phyloP scores from a whole-genome alignment of 208 protist species.

The Vickermania spadyakhi region DNA sequence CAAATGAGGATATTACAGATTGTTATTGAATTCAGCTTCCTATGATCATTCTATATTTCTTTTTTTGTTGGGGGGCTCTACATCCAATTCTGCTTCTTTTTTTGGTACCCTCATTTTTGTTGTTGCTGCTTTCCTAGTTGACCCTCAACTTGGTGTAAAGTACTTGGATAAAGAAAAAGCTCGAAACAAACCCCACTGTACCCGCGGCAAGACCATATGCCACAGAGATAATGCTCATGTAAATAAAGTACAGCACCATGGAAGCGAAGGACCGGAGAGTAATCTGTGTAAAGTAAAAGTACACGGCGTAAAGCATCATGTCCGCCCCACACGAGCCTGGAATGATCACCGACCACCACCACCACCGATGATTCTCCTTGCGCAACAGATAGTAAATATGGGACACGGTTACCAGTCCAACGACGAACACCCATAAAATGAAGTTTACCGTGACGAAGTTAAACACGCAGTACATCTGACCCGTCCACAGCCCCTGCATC shows the following conservation, averaged over 20 bases:
- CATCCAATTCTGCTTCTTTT: too few relatives aligned
- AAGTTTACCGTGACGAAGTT: constrained; percentile 96
- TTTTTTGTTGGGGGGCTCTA: too few relatives aligned
- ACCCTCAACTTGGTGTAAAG: constrained; percentile 84
- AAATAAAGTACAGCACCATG: constrained; percentile 80
- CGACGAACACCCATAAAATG: constrained; percentile 93
- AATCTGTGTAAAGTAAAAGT: constrained; percentile 83
- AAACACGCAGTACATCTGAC: constrained; percentile 98
- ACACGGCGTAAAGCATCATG: constrained; percentile 89
- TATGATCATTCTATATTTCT: too few relatives aligned
- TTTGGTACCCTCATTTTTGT: too few relatives aligned
- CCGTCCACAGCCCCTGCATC: constrained; percentile 88
- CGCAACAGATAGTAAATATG: constrained; percentile 98
- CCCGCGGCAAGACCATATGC: constrained; percentile 74
- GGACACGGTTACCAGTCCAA: constrained; percentile 94
- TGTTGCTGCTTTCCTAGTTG: constrained; percentile 25
- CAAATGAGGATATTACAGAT: too few relatives aligned
- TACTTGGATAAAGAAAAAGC: constrained; percentile 70
- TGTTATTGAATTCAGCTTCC: too few relatives aligned
- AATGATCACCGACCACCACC: constrained; percentile 95
- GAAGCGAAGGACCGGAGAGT: constrained; percentile 57
- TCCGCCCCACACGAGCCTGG: constrained; percentile 86
- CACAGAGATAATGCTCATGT: constrained; percentile 72
- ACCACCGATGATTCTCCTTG: constrained; percentile 97
- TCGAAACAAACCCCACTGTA: constrained; percentile 64